Base-by-base conservation (phyloP, 805 yeast species). In the Metschnikowia lunata region DNA sequence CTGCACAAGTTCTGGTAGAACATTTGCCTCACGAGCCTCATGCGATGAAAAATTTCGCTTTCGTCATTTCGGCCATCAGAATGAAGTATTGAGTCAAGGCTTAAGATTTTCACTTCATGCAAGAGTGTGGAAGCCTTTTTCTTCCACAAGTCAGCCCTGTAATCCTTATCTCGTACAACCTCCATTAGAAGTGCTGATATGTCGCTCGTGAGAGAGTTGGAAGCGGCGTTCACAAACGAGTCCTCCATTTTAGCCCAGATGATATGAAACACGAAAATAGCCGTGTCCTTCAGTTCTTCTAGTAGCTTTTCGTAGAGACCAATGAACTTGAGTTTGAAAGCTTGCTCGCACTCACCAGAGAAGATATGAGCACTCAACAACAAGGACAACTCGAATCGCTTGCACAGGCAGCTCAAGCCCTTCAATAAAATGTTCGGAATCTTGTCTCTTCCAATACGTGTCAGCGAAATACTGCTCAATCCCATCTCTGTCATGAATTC, bases 1-100 rank as follows among this genome's bases (percentile, higher is more conserved):
- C 60, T 55, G 43, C 70, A 65, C 13, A 71, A 63, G 35, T 64
- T 57, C 45, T 70, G 61, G 50, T 69, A 70, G 34, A 61, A 51
- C 70, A 70, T 66, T 29, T 39, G 47, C 27, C 47, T 31, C 14
- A 44, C 47, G 28, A 44, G 37, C 11, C 40, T 39, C 43, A 44
- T 44, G 11, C 43, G 40, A 14, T 28, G 35, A 11, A 39, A 13
- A 6, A 35, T 36, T 37, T 43, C 44, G 8, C 15, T 28, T 10
- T 39, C 27, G 18, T 39, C 32, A 30, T 29, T 11, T 18, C 18
- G 34, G 26, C 18, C 29, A 9, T 30, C 39, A n/a, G 37, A 30
- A 5, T 18, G 14, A 29, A 36, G 37, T 9, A 42, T 37, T 8
- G 18, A 28, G 10, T 39, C 37, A 13, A 48, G 3, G 8, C 13